Conservation (phyloP, 352 stramenopile genomes). For the Aphanomyces stellatus region DNA sequence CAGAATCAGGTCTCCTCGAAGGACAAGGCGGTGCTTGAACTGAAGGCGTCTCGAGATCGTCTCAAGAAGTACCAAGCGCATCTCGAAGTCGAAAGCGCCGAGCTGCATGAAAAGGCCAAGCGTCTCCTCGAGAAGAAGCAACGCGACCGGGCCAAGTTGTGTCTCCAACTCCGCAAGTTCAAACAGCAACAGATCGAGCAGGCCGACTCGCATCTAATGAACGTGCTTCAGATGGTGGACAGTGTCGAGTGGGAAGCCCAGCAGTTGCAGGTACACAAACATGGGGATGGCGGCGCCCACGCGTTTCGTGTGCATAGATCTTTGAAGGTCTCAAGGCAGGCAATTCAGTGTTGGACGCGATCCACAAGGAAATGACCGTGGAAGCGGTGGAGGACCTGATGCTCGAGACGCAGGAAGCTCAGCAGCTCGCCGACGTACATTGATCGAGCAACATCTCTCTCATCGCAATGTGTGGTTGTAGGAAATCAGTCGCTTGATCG, state of each 20-base stretch:
- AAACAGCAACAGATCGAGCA: slow-evolving; percentile 85
- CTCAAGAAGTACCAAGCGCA: slow-evolving; percentile 77
- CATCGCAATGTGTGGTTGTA: slow-evolving; percentile 23
- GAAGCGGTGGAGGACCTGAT: slow-evolving; percentile 84
- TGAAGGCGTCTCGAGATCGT: slow-evolving; percentile 84
- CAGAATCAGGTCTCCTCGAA: slow-evolving; percentile 68
- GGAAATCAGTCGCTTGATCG: slow-evolving; percentile 82
- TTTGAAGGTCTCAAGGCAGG: slow-evolving; percentile 84
- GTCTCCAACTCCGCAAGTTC: slow-evolving; percentile 85
- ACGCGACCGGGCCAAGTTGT: slow-evolving; percentile 76
- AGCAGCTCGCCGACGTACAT: slow-evolving; percentile 62
- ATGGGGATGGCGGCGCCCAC: no score
- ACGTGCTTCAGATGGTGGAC: slow-evolving; percentile 80
- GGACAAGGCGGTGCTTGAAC: slow-evolving; percentile 81
- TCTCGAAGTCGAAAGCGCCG: slow-evolving; percentile 69
- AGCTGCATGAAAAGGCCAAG: slow-evolving; percentile 75
- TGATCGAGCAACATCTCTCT: not conserved
- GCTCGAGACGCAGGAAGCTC: slow-evolving; percentile 81
- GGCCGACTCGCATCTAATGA: slow-evolving; percentile 76
- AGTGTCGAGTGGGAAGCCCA: slow-evolving; percentile 84
- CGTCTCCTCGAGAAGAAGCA: slow-evolving; percentile 37
- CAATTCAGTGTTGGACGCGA: slow-evolving; percentile 80
- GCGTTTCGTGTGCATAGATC: slow-evolving; percentile 17
- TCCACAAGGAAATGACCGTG: slow-evolving; percentile 85
- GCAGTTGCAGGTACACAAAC: slow-evolving; percentile 72